Conservation (phyloP, 2,329 filamentous ascomycete species). For the Metarhizium sp. region DNA sequence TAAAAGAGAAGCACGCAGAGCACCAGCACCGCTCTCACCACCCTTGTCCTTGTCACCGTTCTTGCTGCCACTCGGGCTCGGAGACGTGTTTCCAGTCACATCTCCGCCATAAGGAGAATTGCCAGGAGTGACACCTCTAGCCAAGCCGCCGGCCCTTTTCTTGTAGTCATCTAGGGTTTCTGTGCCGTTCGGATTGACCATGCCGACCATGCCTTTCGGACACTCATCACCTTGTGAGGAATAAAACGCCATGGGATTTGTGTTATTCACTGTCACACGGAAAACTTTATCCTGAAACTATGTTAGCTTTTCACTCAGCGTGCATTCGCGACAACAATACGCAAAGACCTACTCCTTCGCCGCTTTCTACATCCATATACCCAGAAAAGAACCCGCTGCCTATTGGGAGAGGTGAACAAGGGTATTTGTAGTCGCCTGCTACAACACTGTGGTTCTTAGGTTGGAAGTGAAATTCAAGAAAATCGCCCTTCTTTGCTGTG, state of each 20-base stretch:
- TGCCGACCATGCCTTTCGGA: conserved; percentile 28
- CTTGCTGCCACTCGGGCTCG: neutral
- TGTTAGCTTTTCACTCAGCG: neutral
- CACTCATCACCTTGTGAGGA: conserved; percentile 29
- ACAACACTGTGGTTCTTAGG: conserved; percentile 29
- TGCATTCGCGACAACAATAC: too few species aligned
- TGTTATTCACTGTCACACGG: conserved; percentile 22
- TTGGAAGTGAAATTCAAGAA: conserved; percentile 28
- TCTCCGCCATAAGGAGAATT: conserved; percentile 19
- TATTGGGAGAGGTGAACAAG: conserved; percentile 23
- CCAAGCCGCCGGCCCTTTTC: conserved; percentile 17
- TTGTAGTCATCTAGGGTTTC: conserved; percentile 22
- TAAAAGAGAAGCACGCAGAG: neutral
- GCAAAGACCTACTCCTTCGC: conserved; percentile 16
- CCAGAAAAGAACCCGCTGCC: conserved; percentile 29
- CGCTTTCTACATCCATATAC: conserved; percentile 18
- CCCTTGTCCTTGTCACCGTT: neutral
- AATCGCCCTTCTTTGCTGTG: conserved; percentile 22
- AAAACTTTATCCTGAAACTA: conserved; percentile 24
- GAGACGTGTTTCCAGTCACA: conserved; percentile 11
- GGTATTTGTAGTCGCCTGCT: conserved; percentile 23
- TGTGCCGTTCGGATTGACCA: conserved; percentile 23
- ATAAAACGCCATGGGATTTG: conserved; percentile 26
- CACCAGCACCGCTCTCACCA: neutral
- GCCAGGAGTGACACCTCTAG: conserved; percentile 17